phyloP scores from a whole-genome alignment of 352 stramenopile genomes.

The Globisporangium echinulatum region DNA sequence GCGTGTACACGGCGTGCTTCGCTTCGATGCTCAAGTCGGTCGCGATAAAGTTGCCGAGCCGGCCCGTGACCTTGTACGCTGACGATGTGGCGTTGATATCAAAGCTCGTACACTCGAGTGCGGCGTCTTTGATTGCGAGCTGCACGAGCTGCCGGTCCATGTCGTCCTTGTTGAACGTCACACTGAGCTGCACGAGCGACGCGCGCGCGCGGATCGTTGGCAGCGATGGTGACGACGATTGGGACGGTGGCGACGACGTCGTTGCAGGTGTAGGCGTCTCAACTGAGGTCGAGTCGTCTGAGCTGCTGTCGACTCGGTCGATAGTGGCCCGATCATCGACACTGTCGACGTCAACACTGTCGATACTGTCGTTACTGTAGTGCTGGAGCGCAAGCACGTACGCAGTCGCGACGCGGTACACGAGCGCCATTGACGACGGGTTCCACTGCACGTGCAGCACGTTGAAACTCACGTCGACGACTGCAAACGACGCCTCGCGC shows the following conservation, averaged over 20 bases:
- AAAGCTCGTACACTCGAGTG: constrained; percentile 32
- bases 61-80: constrained; percentile 19
- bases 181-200: constrained; percentile 65
- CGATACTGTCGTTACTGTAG: constrained; percentile 13
- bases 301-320: background rate
- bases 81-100: background rate
- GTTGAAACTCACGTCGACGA: constrained; percentile 59
- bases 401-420: constrained; percentile 62
- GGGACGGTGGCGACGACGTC: background rate
- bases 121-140: constrained; percentile 49
- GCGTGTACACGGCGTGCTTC: constrained; percentile 61
- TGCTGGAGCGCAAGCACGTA: constrained; percentile 52
- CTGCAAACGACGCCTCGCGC: constrained; percentile 20
- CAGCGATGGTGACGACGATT: constrained; percentile 3
- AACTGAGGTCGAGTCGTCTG: background rate
- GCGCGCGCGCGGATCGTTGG: constrained; percentile 35
- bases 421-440: constrained; percentile 66
- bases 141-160: constrained; percentile 56
- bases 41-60: constrained; percentile 70
- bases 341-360: background rate
- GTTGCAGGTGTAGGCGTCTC: background rate
- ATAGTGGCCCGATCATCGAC: background rate
- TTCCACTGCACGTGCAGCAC: constrained; percentile 81
- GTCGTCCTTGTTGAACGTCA: constrained; percentile 84
- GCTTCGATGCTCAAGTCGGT: constrained; percentile 54